Percentiles rank a stretch among this genome's conserved stretches.
Evolutionary conservation across 2,329 filamentous ascomycete genomes (phyloP).

Genomic region (Xylariaceae sp.): DNA sequence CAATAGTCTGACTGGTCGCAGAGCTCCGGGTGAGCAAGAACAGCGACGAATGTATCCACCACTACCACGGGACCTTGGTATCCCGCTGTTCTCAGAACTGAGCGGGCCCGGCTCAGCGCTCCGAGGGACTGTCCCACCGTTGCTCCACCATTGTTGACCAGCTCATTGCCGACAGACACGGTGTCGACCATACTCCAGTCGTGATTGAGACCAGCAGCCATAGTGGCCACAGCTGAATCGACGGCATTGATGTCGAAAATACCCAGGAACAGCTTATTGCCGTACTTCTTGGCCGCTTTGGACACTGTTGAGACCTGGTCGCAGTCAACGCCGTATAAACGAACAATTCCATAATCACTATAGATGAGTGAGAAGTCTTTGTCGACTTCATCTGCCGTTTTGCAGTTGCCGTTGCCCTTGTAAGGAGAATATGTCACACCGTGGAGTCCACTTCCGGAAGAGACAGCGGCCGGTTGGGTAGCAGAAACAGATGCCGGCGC

Average conservation of each 20-base stretch:
- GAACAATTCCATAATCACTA: conserved; percentile 65
- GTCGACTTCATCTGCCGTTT: conserved; percentile 65
- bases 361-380: conserved; percentile 65
- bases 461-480: conserved; percentile 24
- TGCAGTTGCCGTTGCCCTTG: conserved; percentile 65
- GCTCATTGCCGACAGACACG: conserved; percentile 80
- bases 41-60: conserved; percentile 77
- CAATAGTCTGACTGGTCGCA: conserved; percentile 79
- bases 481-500: conserved; percentile 12
- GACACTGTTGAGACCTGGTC: conserved; percentile 70
- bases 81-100: conserved; percentile 63
- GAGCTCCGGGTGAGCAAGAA: conserved; percentile 69
- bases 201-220: conserved; percentile 63
- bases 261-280: conserved; percentile 76
- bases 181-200: conserved; percentile 75
- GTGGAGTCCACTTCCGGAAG: conserved; percentile 36
- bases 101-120: conserved; percentile 64
- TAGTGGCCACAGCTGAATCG: conserved; percentile 60
- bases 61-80: conserved; percentile 77
- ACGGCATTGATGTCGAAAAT: conserved; percentile 69
- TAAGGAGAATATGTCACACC: conserved; percentile 59
- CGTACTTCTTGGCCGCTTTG: conserved; percentile 65
- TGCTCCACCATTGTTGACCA: conserved; percentile 68
- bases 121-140: conserved; percentile 60
- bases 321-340: conserved; percentile 83